phyloP scores from a whole-genome alignment of 441 rosid genomes.

The Flueggea neowawraea region DNA sequence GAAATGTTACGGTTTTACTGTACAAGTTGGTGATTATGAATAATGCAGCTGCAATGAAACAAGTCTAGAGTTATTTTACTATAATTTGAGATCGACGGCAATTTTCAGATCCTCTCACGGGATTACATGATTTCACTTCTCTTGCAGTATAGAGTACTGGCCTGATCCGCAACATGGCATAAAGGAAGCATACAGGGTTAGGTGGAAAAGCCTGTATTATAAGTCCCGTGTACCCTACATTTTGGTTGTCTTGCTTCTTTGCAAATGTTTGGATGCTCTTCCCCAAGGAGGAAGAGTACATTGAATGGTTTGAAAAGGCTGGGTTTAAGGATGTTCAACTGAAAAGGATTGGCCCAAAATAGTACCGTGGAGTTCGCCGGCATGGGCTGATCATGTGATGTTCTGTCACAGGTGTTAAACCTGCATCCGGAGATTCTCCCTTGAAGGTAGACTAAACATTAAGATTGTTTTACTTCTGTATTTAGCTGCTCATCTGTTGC shows the following conservation, averaged over 20 bases:
- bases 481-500: too few species aligned
- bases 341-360: constrained; percentile 96
- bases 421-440: constrained; percentile 93
- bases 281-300: constrained; percentile 98
- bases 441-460: constrained; percentile 84
- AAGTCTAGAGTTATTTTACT: not conserved
- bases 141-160: constrained; percentile 93
- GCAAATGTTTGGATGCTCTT: constrained; percentile 99
- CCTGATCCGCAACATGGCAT: constrained; percentile 97
- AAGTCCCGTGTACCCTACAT: constrained; percentile 95
- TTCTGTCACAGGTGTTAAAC: constrained; percentile 92
- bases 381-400: constrained; percentile 98
- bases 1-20: not conserved
- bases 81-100: constrained; percentile 3
- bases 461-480: too few species aligned
- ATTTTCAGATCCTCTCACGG: constrained; percentile 13
- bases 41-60: not conserved
- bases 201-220: constrained; percentile 96
- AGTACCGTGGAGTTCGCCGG: constrained; percentile 97
- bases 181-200: constrained; percentile 88
- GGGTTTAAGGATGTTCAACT: constrained; percentile 90
- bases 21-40: not conserved
- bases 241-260: constrained; percentile 95
- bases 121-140: constrained; percentile 2
- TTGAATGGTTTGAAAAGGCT: constrained; percentile 90